Evolutionary conservation across 352 stramenopile species (phyloP), one percentile per base, ranked within the genome.

Genomic region (Globisporangium emineosum): DNA sequence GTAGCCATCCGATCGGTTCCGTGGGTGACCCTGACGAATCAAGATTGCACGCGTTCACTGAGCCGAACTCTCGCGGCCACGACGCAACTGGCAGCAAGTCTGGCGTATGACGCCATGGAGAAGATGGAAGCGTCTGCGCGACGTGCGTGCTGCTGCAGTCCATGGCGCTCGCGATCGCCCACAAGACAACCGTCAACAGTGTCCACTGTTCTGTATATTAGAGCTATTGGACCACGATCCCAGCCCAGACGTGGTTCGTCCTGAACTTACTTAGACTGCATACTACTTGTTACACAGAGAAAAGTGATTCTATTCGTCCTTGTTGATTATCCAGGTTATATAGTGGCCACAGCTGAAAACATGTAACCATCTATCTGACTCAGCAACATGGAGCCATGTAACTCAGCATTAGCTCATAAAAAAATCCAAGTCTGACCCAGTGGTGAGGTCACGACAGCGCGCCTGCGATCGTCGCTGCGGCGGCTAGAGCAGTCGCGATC

Each of bases 381-480:
- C n/a, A n/a, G n/a, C n/a, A 45, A 21, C n/a, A 37, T 45, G 37
- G n/a, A 45, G 37, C 37, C 37, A 45, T 45, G 15, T 45, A 15
- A n/a, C 37, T 45, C 15, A 45, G n/a, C 37, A 45, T 45, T 15
- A 45, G 37, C 0, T 10, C 17, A 21, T 9, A n/a, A 21, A n/a
- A 45, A 45, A 45, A 8, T 45, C 37, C 21, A 15, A 15, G 15
- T 8, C 37, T 45, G 7, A 45, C 37, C 37, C 15, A 10, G n/a
- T 54, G 32, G 43, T 8, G 35, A 32, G 23, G 17, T 29, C 47
- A 64, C 32, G 17, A 29, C 29, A 64, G 32, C 6, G 58, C 58
- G 21, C 47, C 42, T 21, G 58, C 42, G 47, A 64, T 43, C 45
- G 49, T 52, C 33, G 58, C 58, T 49, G 56, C 32, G 7, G 43